Conservation (phyloP, 805 yeast genomes). For the Lipomyces yamadae region DNA sequence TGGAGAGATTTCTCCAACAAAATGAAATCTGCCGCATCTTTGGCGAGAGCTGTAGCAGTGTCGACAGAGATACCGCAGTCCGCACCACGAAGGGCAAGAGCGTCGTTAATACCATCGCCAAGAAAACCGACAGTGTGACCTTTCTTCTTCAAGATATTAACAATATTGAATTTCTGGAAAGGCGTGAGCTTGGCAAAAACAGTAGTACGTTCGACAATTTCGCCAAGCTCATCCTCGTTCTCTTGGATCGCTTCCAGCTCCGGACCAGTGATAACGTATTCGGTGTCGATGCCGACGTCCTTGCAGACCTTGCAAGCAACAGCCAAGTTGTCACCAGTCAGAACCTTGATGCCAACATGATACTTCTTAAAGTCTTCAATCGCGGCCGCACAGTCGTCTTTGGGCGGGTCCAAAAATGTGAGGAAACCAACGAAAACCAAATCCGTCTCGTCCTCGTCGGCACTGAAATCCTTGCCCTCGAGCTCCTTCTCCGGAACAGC, state of each 20-base stretch:
- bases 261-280: slow-evolving; percentile 37
- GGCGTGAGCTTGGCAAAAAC: slow-evolving; percentile 49
- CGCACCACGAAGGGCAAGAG: slow-evolving; percentile 58
- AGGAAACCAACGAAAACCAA: slow-evolving; percentile 35
- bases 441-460: slow-evolving; percentile 34
- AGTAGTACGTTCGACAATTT: slow-evolving; percentile 50
- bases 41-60: slow-evolving; percentile 61
- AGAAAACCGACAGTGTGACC: slow-evolving; percentile 58
- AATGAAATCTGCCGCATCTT: slow-evolving; percentile 58
- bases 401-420: slow-evolving; percentile 37
- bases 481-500: slow-evolving; percentile 29
- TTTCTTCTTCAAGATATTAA: slow-evolving; percentile 49
- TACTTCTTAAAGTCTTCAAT: slow-evolving; percentile 36
- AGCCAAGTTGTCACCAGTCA: slow-evolving; percentile 37
- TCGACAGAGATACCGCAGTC: slow-evolving; percentile 63
- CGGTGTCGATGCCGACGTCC: slow-evolving; percentile 36
- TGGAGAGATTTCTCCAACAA: slow-evolving; percentile 56
- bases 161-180: slow-evolving; percentile 56
- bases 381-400: slow-evolving; percentile 38
- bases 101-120: slow-evolving; percentile 61
- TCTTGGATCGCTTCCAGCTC: slow-evolving; percentile 59
- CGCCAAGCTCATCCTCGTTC: slow-evolving; percentile 80
- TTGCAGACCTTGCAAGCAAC: slow-evolving; percentile 38
- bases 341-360: slow-evolving; percentile 37
- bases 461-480: slow-evolving; percentile 27